Percentiles rank a stretch among this genome's conserved stretches.
These are phyloP conservation scores for Uromyces viciae-fabae DNA, from an alignment of 1,284 basidiomycete genomes.

Conservation along the genomic window DNA sequence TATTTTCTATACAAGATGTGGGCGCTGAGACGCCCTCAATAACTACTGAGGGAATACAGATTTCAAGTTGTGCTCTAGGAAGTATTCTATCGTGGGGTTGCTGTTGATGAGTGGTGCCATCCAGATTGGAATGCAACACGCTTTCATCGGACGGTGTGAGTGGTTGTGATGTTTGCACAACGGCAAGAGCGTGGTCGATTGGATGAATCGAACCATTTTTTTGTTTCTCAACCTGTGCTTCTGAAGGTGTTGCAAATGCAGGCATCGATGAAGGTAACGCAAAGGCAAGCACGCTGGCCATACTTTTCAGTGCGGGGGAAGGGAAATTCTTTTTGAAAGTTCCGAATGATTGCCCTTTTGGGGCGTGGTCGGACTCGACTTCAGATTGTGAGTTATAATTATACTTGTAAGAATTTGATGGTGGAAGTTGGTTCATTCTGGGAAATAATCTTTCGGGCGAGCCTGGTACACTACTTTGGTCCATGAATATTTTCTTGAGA, in stretches of 20 bases:
- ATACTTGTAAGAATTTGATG: slow-evolving; percentile 30
- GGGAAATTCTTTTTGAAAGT: slow-evolving; percentile 44
- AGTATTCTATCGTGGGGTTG: background rate
- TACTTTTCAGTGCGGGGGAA: slow-evolving; percentile 39
- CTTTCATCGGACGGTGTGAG: background rate
- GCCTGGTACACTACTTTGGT: slow-evolving; percentile 55
- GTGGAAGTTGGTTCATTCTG: slow-evolving; percentile 17
- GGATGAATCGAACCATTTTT: background rate
- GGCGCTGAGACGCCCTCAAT: slow-evolving; percentile 29
- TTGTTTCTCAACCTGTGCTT: slow-evolving; percentile 3
- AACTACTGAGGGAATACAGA: slow-evolving; percentile 29
- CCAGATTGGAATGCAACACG: background rate
- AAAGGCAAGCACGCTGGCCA: slow-evolving; percentile 41
- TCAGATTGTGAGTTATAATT: slow-evolving; percentile 45
- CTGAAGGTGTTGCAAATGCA: slow-evolving; percentile 19
- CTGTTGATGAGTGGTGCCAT: background rate
- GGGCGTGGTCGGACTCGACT: slow-evolving; percentile 42
- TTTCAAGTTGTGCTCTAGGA: background rate
- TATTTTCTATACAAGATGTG: background rate
- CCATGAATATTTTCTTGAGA: slow-evolving; percentile 60
- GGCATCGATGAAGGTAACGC: slow-evolving; percentile 44
- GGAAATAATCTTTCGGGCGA: slow-evolving; percentile 50
- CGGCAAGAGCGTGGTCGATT: background rate
- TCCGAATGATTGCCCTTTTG: slow-evolving; percentile 17
- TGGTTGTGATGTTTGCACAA: background rate